Evolutionary conservation across 2,329 filamentous ascomycete species (phyloP).

Genomic region (Teratosphaeria viscida): DNA sequence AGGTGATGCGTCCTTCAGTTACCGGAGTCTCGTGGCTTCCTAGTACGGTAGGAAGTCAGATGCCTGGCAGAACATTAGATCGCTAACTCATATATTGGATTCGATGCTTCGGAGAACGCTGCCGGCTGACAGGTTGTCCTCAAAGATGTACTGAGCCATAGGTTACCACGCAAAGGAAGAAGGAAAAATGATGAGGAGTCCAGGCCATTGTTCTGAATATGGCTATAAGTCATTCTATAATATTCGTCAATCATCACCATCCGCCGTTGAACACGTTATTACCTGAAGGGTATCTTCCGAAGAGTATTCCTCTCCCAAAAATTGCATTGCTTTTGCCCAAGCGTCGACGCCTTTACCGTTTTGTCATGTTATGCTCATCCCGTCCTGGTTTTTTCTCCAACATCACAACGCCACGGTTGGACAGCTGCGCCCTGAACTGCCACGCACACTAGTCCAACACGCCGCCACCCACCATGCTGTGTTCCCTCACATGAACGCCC

Average conservation of each 20-base stretch:
- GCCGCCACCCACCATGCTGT: background rate
- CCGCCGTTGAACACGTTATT: background rate
- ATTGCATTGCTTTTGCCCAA: background rate
- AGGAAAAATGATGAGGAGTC: too few relatives aligned
- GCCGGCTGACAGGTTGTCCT: too few relatives aligned
- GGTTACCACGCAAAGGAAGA: too few relatives aligned
- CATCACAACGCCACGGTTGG: background rate
- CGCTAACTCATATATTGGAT: too few relatives aligned
- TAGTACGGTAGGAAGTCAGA: too few relatives aligned
- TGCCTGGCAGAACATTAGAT: too few relatives aligned
- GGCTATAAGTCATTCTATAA: background rate
- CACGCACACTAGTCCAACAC: background rate
- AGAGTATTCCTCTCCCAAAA: background rate
- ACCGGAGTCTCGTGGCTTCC: too few relatives aligned
- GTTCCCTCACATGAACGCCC: slow-evolving; percentile 39
- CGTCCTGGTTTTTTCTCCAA: background rate
- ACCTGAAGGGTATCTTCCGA: background rate
- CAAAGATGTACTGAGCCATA: too few relatives aligned
- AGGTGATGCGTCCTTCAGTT: background rate
- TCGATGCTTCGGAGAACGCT: too few relatives aligned
- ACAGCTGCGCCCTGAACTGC: background rate
- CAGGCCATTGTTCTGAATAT: background rate
- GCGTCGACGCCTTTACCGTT: background rate
- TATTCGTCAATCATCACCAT: background rate
- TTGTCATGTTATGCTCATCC: background rate